These are phyloP conservation scores for Oryza longistaminata DNA, from an alignment of 176 grass and related monocot genomes.

Conservation along the genomic window DNA sequence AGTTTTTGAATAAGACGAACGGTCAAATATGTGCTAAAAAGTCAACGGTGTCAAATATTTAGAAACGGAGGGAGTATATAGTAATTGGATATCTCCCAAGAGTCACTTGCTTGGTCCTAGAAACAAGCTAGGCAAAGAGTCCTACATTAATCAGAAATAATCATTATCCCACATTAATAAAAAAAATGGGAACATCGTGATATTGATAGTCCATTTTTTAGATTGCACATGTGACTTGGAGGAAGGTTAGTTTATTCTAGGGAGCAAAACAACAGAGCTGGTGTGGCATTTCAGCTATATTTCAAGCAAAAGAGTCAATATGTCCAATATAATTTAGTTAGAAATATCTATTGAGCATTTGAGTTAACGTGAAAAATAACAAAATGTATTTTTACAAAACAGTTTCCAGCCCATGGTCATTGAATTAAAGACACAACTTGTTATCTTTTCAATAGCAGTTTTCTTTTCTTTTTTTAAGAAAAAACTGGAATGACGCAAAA, in stretches of 20 bases:
- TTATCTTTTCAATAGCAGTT: neutral
- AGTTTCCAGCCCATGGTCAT: neutral
- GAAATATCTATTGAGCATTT: neutral
- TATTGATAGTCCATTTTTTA: neutral
- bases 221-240: neutral
- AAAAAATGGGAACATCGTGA: neutral
- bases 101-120: neutral
- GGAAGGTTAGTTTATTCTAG: neutral
- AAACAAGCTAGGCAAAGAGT: neutral
- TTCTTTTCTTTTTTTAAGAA: neutral
- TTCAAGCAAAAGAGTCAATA: neutral
- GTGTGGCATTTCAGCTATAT: neutral
- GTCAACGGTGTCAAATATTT: too few species aligned
- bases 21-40: too few species aligned
- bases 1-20: too few species aligned
- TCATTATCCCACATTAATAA: neutral
- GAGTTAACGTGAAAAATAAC: neutral
- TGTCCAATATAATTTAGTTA: neutral
- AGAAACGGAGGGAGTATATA: neutral
- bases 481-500: neutral
- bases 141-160: neutral
- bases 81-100: neutral
- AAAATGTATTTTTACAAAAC: neutral
- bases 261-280: neutral
- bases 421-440: neutral